Conservation (phyloP, 345 rosid genomes). For the Lepidium sativum region DNA sequence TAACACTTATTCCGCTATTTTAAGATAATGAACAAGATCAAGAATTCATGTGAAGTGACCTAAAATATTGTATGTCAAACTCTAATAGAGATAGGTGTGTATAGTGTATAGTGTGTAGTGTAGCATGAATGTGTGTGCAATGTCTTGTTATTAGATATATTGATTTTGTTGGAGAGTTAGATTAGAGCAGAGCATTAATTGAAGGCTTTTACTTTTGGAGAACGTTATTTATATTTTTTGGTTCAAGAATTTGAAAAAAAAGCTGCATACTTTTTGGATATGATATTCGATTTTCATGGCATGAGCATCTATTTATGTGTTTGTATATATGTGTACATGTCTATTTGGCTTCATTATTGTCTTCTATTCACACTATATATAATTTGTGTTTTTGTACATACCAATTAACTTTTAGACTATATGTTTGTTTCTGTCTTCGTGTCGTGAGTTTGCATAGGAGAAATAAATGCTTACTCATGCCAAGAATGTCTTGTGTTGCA, state of each 20-base stretch:
- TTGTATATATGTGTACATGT: slow-evolving; percentile 26
- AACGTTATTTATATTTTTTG: neutral
- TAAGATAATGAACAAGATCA: neutral
- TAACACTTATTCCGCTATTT: too few relatives aligned
- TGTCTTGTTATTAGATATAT: slow-evolving; percentile 7
- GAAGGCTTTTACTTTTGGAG: slow-evolving; percentile 11
- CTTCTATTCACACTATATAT: slow-evolving; percentile 1
- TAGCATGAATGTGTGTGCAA: slow-evolving; percentile 14
- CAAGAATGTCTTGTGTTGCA: slow-evolving; percentile 11
- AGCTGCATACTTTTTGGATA: slow-evolving; percentile 18
- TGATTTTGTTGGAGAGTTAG: neutral
- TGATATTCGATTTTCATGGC: slow-evolving; percentile 12
- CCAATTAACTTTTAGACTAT: neutral
- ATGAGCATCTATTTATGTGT: slow-evolving; percentile 18
- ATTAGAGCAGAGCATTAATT: slow-evolving; percentile 20
- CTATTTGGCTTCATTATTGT: slow-evolving; percentile 28
- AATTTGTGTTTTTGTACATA: neutral
- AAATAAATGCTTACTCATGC: slow-evolving; percentile 35
- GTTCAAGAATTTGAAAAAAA: neutral
- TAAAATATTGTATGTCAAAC: neutral
- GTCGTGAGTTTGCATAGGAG: slow-evolving; percentile 25
- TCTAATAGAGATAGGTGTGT: neutral
- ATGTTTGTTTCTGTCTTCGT: slow-evolving; percentile 21
- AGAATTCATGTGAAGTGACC: neutral
- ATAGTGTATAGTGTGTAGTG: neutral